Percentiles rank a stretch among this genome's conserved stretches.
Evolutionary conservation across 805 yeast species (phyloP).

Genomic region (Myxozyma nipponensis): DNA sequence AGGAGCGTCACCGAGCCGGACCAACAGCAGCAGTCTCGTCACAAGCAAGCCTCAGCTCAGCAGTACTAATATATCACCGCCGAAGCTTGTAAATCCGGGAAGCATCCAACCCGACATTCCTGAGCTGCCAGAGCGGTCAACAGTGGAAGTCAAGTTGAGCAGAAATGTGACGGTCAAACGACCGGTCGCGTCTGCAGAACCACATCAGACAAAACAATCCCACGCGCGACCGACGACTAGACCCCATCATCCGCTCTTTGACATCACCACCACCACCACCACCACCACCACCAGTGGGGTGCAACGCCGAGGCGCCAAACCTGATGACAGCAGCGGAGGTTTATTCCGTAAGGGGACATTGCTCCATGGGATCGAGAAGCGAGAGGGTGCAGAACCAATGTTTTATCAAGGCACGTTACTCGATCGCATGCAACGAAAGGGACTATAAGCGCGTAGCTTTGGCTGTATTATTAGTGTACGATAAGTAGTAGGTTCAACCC

Average conservation of each 20-base stretch:
- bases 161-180: not conserved
- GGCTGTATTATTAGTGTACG: too few relatives aligned
- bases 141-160: not conserved
- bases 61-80: too few relatives aligned
- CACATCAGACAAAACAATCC: too few relatives aligned
- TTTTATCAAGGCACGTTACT: not conserved
- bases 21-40: not conserved
- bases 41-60: too few relatives aligned
- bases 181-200: too few relatives aligned
- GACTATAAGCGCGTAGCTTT: too few relatives aligned
- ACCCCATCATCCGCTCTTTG: not conserved
- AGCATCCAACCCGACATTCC: not conserved
- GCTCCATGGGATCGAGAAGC: not conserved
- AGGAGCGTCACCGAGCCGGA: not conserved
- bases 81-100: not conserved
- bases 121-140: not conserved
- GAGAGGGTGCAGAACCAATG: not conserved
- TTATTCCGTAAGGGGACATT: not conserved
- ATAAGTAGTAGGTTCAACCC: too few relatives aligned
- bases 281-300: too few relatives aligned
- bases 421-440: not conserved
- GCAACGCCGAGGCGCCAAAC: not conserved
- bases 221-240: not conserved
- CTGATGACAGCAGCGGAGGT: not conserved
- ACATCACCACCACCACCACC: too few relatives aligned